These are phyloP conservation scores for Syncephalis plumigaleata DNA, from an alignment of 371 early-diverging fungal genomes.

Conservation along the genomic window DNA sequence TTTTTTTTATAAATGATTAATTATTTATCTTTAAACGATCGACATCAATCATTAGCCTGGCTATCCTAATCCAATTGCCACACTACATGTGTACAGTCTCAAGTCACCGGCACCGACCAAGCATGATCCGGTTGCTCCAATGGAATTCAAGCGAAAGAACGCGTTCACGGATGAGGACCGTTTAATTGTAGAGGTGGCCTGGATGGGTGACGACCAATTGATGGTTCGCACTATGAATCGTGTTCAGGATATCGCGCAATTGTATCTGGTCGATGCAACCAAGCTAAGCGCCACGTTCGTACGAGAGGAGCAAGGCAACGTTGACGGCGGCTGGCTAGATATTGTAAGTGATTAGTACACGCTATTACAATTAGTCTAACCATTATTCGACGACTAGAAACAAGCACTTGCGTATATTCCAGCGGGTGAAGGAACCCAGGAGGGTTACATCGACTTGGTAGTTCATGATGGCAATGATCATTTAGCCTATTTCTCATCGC, in stretches of 20 bases:
- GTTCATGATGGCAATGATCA: slow-evolving; percentile 69
- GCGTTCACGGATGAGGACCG: slow-evolving; percentile 49
- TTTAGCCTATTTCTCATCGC: slow-evolving; percentile 49
- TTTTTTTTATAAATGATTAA: no score
- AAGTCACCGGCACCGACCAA: slow-evolving; percentile 9
- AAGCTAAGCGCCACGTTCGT: slow-evolving; percentile 16
- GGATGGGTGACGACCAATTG: slow-evolving; percentile 48
- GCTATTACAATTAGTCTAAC: neutral
- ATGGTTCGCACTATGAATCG: slow-evolving; percentile 74
- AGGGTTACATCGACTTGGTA: slow-evolving; percentile 58
- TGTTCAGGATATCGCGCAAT: slow-evolving; percentile 61
- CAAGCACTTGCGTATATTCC: neutral
- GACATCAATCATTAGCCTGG: slow-evolving; percentile 50
- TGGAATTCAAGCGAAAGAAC: slow-evolving; percentile 9
- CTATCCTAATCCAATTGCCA: slow-evolving; percentile 62
- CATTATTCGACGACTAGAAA: neutral
- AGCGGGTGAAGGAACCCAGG: neutral
- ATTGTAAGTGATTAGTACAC: slow-evolving; percentile 8
- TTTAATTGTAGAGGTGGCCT: slow-evolving; percentile 62
- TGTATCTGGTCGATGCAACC: slow-evolving; percentile 26
- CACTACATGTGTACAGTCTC: slow-evolving; percentile 42
- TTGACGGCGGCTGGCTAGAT: slow-evolving; percentile 62
- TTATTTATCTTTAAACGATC: no score
- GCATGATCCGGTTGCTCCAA: slow-evolving; percentile 4
- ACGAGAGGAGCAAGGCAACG: slow-evolving; percentile 25